A percentile compares a stretch with the other conserved stretches of the same genome.
These are phyloP conservation scores for Chrysanthemum makinoi DNA, from an alignment of 129 eudicot genomes.

Conservation along the genomic window DNA sequence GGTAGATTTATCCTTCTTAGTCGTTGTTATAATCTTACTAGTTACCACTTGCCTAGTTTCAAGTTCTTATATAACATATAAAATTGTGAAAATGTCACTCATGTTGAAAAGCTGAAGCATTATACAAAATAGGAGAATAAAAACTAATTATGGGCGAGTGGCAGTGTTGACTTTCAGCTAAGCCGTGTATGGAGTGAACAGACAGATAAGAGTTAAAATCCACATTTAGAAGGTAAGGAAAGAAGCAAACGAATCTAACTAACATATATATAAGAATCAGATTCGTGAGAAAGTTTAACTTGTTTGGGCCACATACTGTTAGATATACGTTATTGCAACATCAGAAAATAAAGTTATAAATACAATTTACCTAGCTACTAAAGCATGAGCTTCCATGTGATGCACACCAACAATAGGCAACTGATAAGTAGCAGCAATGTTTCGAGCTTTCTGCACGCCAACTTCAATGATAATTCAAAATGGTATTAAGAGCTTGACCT, in stretches of 20 bases:
- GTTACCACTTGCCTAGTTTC: too few relatives aligned
- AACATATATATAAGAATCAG: conserved; percentile 2
- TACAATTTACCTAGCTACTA: conserved; percentile 71
- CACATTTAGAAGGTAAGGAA: conserved; percentile 7
- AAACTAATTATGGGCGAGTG: too few relatives aligned
- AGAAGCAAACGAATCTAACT: conserved; percentile 15
- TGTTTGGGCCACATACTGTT: conserved; percentile 4
- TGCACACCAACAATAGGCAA: conserved; percentile 92
- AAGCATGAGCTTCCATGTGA: conserved; percentile 99
- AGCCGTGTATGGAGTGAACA: not conserved
- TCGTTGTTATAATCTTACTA: too few relatives aligned
- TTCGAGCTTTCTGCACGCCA: conserved; percentile 94
- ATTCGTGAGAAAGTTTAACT: not conserved
- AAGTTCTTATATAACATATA: too few relatives aligned
- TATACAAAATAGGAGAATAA: too few relatives aligned
- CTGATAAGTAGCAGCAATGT: conserved; percentile 61
- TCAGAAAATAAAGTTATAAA: not conserved
- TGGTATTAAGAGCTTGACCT: conserved; percentile 11
- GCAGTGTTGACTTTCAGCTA: conserved; percentile 3
- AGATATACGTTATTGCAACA: conserved; percentile 3
- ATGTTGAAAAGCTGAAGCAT: too few relatives aligned
- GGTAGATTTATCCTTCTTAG: too few relatives aligned
- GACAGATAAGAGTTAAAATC: conserved; percentile 9
- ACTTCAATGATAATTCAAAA: conserved; percentile 42
- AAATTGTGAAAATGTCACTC: too few relatives aligned